Conservation (phyloP, 1,284 basidiomycete genomes). For the Psilocybe mexicana region DNA sequence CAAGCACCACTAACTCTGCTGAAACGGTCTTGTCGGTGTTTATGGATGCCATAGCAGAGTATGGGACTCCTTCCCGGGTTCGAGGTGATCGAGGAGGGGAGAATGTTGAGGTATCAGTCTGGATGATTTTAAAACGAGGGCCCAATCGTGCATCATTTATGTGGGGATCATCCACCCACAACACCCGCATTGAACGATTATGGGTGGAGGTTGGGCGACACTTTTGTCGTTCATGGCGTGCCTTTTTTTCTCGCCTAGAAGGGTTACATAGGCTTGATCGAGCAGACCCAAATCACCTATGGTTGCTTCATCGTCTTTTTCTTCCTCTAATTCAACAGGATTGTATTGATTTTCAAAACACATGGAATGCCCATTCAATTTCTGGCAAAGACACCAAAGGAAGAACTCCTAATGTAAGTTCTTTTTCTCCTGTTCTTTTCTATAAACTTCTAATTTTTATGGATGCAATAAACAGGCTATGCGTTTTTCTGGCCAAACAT, state of each 20-base stretch:
- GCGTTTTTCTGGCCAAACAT: too few relatives aligned
- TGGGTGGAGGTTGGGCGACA: conserved; percentile 44
- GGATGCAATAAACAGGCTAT: too few relatives aligned
- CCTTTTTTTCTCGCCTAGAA: conserved; percentile 41
- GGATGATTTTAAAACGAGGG: conserved; percentile 31
- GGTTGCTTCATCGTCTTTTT: conserved; percentile 46
- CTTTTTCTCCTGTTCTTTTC: too few relatives aligned
- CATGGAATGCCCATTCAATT: conserved; percentile 45
- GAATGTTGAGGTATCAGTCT: conserved; percentile 31
- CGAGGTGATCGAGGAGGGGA: conserved; percentile 42
- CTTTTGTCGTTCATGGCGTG: conserved; percentile 39
- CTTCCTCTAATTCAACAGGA: conserved; percentile 39
- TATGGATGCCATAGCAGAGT: conserved; percentile 26
- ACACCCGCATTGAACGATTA: conserved; percentile 42
- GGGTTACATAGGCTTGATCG: conserved; percentile 33
- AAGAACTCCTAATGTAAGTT: conserved; percentile 29
- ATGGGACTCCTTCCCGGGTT: conserved; percentile 36
- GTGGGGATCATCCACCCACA: conserved; percentile 36
- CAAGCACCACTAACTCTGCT: conserved; percentile 40
- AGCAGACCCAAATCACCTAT: conserved; percentile 34
- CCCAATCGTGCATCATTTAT: conserved; percentile 31
- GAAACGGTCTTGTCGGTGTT: conserved; percentile 40
- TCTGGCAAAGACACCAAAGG: conserved; percentile 24
- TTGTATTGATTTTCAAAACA: conserved; percentile 33
- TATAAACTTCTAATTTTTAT: too few relatives aligned